Conservation (phyloP, 176 grass and related monocot species). For the Elymus sibiricus region DNA sequence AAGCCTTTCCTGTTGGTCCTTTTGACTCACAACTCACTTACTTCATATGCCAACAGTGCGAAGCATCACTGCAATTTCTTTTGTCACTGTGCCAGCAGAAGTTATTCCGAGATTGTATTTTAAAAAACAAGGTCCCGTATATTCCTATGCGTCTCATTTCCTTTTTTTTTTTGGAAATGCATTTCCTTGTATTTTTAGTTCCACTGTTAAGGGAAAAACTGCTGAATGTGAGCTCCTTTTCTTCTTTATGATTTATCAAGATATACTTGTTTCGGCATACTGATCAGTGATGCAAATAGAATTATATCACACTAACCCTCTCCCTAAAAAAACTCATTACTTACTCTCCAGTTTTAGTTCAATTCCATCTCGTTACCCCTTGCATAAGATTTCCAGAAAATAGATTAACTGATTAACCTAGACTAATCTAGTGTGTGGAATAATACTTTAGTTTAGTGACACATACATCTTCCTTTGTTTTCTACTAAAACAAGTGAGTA, state of each 20-base stretch:
- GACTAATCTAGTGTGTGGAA: background rate
- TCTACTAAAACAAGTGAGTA: background rate
- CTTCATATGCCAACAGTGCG: slow-evolving; percentile 86
- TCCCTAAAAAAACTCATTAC: background rate
- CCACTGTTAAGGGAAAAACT: background rate
- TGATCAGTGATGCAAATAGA: background rate
- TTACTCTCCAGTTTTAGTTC: slow-evolving; percentile 3
- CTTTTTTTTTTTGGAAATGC: background rate
- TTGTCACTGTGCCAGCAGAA: slow-evolving; percentile 91
- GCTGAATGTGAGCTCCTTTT: background rate
- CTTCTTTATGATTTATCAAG: background rate
- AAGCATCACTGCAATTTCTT: slow-evolving; percentile 92
- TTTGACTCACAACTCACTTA: slow-evolving; percentile 46
- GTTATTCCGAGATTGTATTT: slow-evolving; percentile 72
- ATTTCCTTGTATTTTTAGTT: slow-evolving; percentile 10
- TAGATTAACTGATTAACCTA: background rate
- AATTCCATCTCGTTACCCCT: background rate
- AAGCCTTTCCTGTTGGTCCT: slow-evolving; percentile 32
- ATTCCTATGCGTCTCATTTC: slow-evolving; percentile 9
- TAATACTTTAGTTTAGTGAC: background rate
- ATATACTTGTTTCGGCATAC: background rate
- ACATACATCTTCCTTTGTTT: background rate
- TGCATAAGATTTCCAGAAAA: background rate
- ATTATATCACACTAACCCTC: background rate
- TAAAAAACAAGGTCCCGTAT: slow-evolving; percentile 76